A percentile compares a stretch with the other conserved stretches of the same genome.
These are phyloP conservation scores for Ustilago cynodontis DNA, from an alignment of 1,284 basidiomycete species.

Conservation along the genomic window DNA sequence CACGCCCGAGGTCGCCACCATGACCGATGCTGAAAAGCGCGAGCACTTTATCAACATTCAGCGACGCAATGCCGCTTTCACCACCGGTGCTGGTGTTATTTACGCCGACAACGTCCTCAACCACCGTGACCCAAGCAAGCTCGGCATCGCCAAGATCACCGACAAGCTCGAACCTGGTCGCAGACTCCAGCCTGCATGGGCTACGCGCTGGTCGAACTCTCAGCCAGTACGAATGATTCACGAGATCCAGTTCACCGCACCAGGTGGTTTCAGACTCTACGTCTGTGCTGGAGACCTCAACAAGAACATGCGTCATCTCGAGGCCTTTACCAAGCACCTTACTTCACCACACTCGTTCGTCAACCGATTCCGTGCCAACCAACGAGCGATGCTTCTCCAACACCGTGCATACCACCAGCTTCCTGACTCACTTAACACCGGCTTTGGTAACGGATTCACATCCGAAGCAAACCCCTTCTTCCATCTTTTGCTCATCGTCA, in stretches of 20 bases:
- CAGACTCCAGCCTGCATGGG: constrained; percentile 69
- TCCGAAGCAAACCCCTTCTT: constrained; percentile 68
- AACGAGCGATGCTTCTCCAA: constrained; percentile 38
- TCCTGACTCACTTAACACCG: constrained; percentile 57
- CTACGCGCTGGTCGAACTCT: constrained; percentile 77
- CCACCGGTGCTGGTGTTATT: constrained; percentile 62
- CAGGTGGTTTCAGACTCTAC: constrained; percentile 78
- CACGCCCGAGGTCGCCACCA: constrained; percentile 59
- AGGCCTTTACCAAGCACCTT: constrained; percentile 49
- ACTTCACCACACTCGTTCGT: constrained; percentile 57
- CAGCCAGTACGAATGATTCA: constrained; percentile 79
- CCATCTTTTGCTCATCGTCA: constrained; percentile 66
- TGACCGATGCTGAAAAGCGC: constrained; percentile 55
- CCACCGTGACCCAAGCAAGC: constrained; percentile 51
- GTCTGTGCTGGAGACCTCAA: constrained; percentile 77
- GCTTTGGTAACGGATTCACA: constrained; percentile 55
- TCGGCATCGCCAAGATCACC: constrained; percentile 50
- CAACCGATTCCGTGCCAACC: constrained; percentile 54
- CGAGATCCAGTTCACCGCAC: constrained; percentile 76
- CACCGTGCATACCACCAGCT: constrained; percentile 50
- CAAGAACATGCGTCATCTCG: constrained; percentile 45
- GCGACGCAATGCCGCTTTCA: constrained; percentile 63
- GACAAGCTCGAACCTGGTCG: constrained; percentile 58
- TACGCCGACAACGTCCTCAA: constrained; percentile 65
- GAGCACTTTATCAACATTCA: constrained; percentile 65